Evolutionary conservation across 2,329 filamentous ascomycete genomes (phyloP), one percentile per base, ranked within the genome.

Genomic region (Microdochium paspali): DNA sequence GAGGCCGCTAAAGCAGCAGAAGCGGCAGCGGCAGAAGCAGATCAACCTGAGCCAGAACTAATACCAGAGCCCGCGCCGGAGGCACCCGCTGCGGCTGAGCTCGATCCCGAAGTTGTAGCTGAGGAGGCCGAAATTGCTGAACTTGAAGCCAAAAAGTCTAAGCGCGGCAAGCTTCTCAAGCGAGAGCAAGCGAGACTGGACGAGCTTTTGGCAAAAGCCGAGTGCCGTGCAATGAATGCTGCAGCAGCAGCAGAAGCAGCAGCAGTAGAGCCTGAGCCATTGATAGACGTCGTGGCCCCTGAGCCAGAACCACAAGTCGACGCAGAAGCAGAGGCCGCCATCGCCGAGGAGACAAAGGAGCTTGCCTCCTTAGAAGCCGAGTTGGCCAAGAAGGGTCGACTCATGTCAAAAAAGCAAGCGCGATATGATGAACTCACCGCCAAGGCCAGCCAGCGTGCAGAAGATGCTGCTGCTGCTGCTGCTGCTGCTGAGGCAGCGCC

Each of bases 131-230:
- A 66, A 53, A 61, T 56, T 53, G 49, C 46, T 9, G 31, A 31
- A 32, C 49, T 58, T 4, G 52, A 50, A 6, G 44, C 63, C 44
- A 67, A 65, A 54, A 61, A 66, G 42, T 61, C 67, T 49, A 24
- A 13, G 42, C 66, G 61, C 49, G 55, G 63, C 47, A 70, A 66
- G 54, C 59, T 69, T 15, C 54, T 66, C 46, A 61, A 66, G 52
- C 62, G 58, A 48, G 66, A 67, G 30, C 60, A 54, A 44, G 50
- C 31, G 42, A 52, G 55, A 26, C 46, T 57, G 18, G 51, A 57
- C 25, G 50, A 56, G 15, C 50, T 57, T 10, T 49, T 45, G 15
- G 52, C 48, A 26, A 57, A 48, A 42, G 50, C 50, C 44, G 24
- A 55, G 4, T 50, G 48, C 10, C 55, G 54, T 44, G 50, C 51